Evolutionary conservation across 129 eudicot genomes (phyloP), one percentile per base, ranked within the genome.

Genomic region (Heracleum sosnowskyi): DNA sequence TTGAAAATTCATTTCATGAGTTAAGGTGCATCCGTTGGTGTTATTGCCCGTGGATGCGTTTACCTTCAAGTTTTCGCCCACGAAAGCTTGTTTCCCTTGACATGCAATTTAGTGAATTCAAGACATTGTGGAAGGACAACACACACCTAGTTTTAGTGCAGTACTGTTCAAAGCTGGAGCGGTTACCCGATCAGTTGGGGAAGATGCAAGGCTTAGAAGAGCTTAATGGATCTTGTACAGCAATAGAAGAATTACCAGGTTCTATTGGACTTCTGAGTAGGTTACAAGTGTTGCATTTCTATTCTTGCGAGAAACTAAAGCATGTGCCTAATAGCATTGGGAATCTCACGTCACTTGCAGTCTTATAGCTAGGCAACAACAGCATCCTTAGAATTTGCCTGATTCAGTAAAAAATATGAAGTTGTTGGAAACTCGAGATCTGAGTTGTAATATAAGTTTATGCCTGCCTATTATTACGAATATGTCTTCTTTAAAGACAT

Each of bases 21-120:
- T 35, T 35, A 4, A 35, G 37, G 4, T 35, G 37, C 4, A 35
- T 35, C 37, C 37, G 37, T 22, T 71, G 75, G 75, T 47, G 40
- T 36, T 20, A 39, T 2, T 39, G 47, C 9, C 75, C 49, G 18
- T 18, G 40, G 75, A 36, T 7, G 33, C 24, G 49, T 71, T 39
- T 71, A 71, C 49, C 75, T 37, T 71, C 75, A 12, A 71, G 28
- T 39, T 71, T 40, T 39, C 31, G 34, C 24, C 72, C 72, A 29
- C 24, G 12, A 31, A 33, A 66, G 15, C 72, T 66, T 11, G 40
- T 66, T 9, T 36, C 36, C 16, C 49, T 71, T 8, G 75, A 71
- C 75, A 17, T 36, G 75, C 75, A 71, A 24, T 40, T 5, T 47
- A 71, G 75, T 11, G 40, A 22, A 1, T 36, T 71, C 3, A 20